A percentile compares a stretch with the other conserved stretches of the same genome.
Evolutionary conservation across 768 basidiomycete species (phyloP).

Genomic region (Tulasnella sp.): DNA sequence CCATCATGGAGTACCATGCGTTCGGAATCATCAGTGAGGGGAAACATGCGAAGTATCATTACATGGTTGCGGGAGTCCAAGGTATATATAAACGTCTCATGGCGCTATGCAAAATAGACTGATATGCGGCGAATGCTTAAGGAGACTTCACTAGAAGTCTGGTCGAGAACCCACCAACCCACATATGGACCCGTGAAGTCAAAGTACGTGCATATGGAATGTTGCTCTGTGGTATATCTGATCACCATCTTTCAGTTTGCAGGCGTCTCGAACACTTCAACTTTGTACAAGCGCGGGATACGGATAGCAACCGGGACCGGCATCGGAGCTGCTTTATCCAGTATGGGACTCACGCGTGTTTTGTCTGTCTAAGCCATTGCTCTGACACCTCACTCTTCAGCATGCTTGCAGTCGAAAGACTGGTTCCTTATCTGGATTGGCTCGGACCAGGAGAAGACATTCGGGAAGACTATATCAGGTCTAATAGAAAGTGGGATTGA

Average conservation of each 20-base stretch:
- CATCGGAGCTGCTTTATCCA: slow-evolving; percentile 67
- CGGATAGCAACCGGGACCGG: slow-evolving; percentile 76
- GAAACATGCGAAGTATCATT: slow-evolving; percentile 61
- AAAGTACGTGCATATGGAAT: slow-evolving; percentile 38
- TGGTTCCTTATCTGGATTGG: slow-evolving; percentile 45
- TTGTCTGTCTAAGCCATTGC: background rate
- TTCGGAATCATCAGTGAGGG: slow-evolving; percentile 74
- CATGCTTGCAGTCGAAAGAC: slow-evolving; percentile 62
- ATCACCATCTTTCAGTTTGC: slow-evolving; percentile 40
- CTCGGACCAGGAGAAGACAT: slow-evolving; percentile 74
- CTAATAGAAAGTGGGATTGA: slow-evolving; percentile 60
- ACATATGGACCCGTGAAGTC: slow-evolving; percentile 67
- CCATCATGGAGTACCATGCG: slow-evolving; percentile 72
- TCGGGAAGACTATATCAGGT: slow-evolving; percentile 66
- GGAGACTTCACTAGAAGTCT: slow-evolving; percentile 69
- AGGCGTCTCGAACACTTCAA: slow-evolving; percentile 70
- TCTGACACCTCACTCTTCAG: background rate
- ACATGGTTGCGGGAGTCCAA: slow-evolving; percentile 72
- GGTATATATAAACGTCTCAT: background rate
- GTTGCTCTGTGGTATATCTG: background rate
- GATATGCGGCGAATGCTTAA: background rate
- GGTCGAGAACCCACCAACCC: slow-evolving; percentile 55
- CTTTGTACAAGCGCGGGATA: slow-evolving; percentile 67
- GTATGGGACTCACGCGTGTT: background rate
- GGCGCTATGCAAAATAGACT: background rate